Percentiles rank a stretch among this genome's conserved stretches.
Conservation (phyloP, 2,329 filamentous ascomycete genomes). For the Scleromitrula shiraiana region DNA sequence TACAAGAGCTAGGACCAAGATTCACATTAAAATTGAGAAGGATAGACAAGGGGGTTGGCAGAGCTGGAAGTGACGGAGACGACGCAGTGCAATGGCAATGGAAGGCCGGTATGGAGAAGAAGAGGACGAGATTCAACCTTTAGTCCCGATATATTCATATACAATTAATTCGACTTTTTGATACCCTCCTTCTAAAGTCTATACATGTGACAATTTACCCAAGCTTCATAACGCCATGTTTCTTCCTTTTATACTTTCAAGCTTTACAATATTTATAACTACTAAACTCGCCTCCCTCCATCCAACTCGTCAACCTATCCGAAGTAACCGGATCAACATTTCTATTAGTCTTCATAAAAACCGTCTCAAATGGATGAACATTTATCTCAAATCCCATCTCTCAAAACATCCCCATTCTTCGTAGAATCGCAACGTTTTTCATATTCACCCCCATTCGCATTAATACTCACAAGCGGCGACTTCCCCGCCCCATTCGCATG, state of each 20-base stretch:
- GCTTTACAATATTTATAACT: not conserved
- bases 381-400: slow-evolving; percentile 21
- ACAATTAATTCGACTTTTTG: slow-evolving; percentile 21
- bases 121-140: slow-evolving; percentile 86
- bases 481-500: not conserved
- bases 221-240: not conserved
- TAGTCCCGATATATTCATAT: slow-evolving; percentile 37
- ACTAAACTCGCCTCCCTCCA: not conserved
- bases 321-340: slow-evolving; percentile 16
- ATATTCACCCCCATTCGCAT: not conserved
- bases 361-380: slow-evolving; percentile 24
- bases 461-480: not conserved
- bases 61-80: slow-evolving; percentile 51
- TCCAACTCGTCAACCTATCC: slow-evolving; percentile 14
- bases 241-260: not conserved
- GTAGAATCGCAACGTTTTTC: not conserved
- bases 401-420: slow-evolving; percentile 19
- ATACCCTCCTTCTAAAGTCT: slow-evolving; percentile 13
- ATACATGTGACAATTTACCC: not conserved
- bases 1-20: slow-evolving; percentile 83
- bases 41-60: slow-evolving; percentile 79
- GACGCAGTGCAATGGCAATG: slow-evolving; percentile 69
- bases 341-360: slow-evolving; percentile 25
- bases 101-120: slow-evolving; percentile 93
- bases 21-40: slow-evolving; percentile 83